phyloP scores from a whole-genome alignment of 2,329 filamentous ascomycete species.

The Rutstroemia sp. region DNA sequence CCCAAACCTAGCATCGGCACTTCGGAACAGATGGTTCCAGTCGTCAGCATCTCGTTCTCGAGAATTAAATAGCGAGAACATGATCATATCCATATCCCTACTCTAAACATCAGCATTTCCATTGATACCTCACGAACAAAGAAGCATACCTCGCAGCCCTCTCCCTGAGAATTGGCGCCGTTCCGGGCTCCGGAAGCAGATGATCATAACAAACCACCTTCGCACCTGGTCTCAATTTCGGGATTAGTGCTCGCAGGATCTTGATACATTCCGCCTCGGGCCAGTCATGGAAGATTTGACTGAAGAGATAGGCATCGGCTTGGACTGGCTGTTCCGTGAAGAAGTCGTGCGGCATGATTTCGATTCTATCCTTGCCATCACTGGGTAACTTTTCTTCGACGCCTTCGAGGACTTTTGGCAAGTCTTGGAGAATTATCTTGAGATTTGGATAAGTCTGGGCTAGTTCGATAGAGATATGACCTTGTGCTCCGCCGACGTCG shows the following conservation, averaged over 20 bases:
- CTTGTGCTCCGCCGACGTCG: conserved; percentile 21
- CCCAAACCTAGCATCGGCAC: neutral
- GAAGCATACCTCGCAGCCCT: neutral
- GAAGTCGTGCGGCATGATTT: neutral
- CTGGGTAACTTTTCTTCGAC: conserved; percentile 32
- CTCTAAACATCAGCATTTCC: neutral
- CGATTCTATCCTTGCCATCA: conserved; percentile 10
- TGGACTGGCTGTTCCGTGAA: neutral
- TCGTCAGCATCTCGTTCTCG: neutral
- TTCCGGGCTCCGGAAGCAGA: neutral
- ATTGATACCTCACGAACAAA: neutral
- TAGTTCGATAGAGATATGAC: conserved; percentile 18
- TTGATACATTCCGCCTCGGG: neutral
- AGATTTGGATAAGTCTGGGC: conserved; percentile 18
- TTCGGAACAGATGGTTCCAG: neutral
- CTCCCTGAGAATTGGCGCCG: neutral
- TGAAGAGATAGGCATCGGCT: neutral
- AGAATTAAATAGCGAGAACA: neutral
- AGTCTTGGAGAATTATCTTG: conserved; percentile 21
- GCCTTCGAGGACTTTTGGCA: neutral
- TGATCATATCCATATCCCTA: neutral
- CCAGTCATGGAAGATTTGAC: neutral
- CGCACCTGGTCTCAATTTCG: neutral
- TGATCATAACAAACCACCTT: neutral
- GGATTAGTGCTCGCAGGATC: neutral